phyloP scores from a whole-genome alignment of 805 yeast genomes.

The Kuraishia floccosa region DNA sequence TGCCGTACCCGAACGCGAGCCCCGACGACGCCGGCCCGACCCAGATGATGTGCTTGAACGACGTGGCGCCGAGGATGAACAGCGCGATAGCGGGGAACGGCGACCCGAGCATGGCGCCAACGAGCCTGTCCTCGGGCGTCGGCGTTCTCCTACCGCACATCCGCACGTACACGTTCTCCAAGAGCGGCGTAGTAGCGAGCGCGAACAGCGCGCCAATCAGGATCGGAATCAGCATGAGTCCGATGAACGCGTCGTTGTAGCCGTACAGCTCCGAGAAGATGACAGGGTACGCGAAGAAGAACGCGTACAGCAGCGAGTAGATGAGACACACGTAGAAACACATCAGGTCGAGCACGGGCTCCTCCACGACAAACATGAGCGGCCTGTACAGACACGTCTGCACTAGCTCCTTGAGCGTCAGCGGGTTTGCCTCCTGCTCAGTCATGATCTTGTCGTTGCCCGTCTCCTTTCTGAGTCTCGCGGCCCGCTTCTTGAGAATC shows the following conservation, averaged over 20 bases:
- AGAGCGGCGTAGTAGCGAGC: slow-evolving; percentile 56
- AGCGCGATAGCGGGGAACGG: slow-evolving; percentile 76
- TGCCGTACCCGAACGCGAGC: slow-evolving; percentile 48
- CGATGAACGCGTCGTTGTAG: slow-evolving; percentile 66
- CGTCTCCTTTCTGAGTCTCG: slow-evolving; percentile 59
- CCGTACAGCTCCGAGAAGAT: slow-evolving; percentile 71
- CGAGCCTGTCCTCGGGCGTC: slow-evolving; percentile 68
- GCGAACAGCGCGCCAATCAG: slow-evolving; percentile 78
- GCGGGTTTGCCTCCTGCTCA: slow-evolving; percentile 79
- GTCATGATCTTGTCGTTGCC: slow-evolving; percentile 83
- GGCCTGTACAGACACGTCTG: slow-evolving; percentile 73
- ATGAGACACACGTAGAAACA: slow-evolving; percentile 82
- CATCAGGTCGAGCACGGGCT: slow-evolving; percentile 77
- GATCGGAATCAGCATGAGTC: slow-evolving; percentile 85
- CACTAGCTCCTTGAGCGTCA: slow-evolving; percentile 57
- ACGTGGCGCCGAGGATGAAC: slow-evolving; percentile 74
- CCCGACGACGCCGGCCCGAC: slow-evolving; percentile 54
- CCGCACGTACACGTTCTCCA: slow-evolving; percentile 51
- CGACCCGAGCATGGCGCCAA: slow-evolving; percentile 76
- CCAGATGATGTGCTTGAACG: slow-evolving; percentile 51
- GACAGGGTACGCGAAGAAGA: slow-evolving; percentile 92
- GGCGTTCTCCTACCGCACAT: slow-evolving; percentile 45
- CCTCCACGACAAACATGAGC: slow-evolving; percentile 61
- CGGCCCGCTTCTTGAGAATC: slow-evolving; percentile 57
- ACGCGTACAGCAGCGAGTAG: slow-evolving; percentile 84